Evolutionary conservation across 1,284 basidiomycete species (phyloP).

Genomic region (Ceratobasidium sp.): DNA sequence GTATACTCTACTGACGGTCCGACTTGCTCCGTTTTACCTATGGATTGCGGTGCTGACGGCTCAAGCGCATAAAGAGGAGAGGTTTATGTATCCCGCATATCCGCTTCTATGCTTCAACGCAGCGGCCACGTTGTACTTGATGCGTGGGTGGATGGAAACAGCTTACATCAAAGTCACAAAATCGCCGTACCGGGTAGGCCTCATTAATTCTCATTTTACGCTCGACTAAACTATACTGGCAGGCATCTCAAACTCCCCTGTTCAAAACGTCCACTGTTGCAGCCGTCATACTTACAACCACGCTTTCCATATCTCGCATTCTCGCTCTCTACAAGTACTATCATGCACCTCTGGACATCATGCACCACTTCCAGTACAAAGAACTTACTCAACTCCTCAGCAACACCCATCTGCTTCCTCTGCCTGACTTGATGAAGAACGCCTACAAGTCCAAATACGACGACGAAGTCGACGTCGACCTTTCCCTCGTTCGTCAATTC

Average conservation of each 20-base stretch:
- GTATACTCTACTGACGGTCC: slow-evolving; percentile 79
- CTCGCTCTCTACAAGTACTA: slow-evolving; percentile 90
- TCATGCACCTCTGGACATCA: slow-evolving; percentile 87
- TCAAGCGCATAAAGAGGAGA: slow-evolving; percentile 97
- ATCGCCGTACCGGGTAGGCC: slow-evolving; percentile 81
- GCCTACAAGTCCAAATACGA: slow-evolving; percentile 59
- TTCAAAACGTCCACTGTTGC: slow-evolving; percentile 84
- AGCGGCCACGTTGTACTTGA: slow-evolving; percentile 84
- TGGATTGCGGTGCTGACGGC: slow-evolving; percentile 85
- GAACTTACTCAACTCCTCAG: slow-evolving; percentile 89
- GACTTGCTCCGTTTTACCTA: slow-evolving; percentile 89
- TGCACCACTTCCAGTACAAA: slow-evolving; percentile 78
- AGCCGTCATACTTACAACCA: slow-evolving; percentile 72
- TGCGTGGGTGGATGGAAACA: slow-evolving; percentile 89
- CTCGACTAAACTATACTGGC: slow-evolving; percentile 33
- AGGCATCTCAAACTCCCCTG: slow-evolving; percentile 83
- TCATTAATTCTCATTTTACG: slow-evolving; percentile 28
- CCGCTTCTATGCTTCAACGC: slow-evolving; percentile 95
- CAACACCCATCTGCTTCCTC: slow-evolving; percentile 71
- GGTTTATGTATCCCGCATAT: slow-evolving; percentile 97
- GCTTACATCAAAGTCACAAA: slow-evolving; percentile 79
- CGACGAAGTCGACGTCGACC: slow-evolving; percentile 75
- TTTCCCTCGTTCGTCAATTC: slow-evolving; percentile 77
- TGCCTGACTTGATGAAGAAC: slow-evolving; percentile 55
- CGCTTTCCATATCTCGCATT: slow-evolving; percentile 85